Conservation (phyloP, 441 rosid species). For the Metrosideros polymorpha region DNA sequence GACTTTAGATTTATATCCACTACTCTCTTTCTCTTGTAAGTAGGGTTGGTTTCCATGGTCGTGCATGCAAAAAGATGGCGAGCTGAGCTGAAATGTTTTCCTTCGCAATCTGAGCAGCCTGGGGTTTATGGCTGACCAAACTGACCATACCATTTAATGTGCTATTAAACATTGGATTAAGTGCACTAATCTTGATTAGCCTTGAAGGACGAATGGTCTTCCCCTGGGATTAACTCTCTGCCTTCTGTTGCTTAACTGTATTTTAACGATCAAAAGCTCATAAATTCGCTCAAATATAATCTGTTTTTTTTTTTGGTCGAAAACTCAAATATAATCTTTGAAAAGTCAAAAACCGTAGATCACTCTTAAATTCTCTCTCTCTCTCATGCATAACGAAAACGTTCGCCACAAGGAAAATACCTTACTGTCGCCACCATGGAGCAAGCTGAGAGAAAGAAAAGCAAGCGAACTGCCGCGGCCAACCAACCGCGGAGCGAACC, state of each 20-base stretch:
- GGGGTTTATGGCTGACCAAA: not conserved
- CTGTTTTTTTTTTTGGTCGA: too few species aligned
- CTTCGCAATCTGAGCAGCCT: not conserved
- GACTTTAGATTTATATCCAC: not conserved
- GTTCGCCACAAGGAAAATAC: not conserved
- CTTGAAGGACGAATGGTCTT: not conserved
- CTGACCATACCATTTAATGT: not conserved
- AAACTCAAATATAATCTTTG: not conserved
- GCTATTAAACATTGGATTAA: not conserved
- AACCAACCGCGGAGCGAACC: not conserved
- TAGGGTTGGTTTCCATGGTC: not conserved
- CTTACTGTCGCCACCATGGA: not conserved
- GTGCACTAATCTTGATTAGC: not conserved
- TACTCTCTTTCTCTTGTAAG: not conserved
- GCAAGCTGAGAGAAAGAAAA: not conserved
- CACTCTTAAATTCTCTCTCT: not conserved
- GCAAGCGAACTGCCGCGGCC: not conserved
- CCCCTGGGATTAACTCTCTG: not conserved
- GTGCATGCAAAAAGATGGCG: not conserved
- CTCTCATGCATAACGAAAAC: not conserved
- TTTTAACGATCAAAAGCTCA: not conserved
- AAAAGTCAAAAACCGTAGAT: not conserved
- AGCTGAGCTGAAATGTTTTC: not conserved
- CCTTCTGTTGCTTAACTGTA: not conserved
- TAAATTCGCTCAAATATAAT: too few species aligned